Evolutionary conservation across 225 moss, liverwort and hornwort genomes (phyloP).

Genomic region (Physcomitrellopsis africana): DNA sequence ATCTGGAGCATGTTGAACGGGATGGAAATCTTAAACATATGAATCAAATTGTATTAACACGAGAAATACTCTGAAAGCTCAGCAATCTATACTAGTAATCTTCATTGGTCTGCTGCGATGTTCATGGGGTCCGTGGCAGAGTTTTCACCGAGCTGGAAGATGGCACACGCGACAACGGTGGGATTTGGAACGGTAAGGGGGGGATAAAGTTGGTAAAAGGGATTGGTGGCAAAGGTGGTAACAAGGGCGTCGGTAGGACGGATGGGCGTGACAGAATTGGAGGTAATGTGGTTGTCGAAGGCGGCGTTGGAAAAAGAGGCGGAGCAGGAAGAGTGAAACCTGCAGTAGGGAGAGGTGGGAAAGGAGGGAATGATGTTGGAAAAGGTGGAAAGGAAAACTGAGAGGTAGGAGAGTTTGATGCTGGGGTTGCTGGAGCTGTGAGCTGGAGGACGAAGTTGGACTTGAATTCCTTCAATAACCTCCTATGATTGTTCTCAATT

Average conservation of each 20-base stretch:
- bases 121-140: conserved; percentile 26
- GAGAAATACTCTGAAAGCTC: neutral
- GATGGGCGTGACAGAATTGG: neutral
- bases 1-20: conserved; percentile 18
- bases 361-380: neutral
- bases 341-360: neutral
- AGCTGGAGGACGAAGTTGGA: conserved; percentile 7
- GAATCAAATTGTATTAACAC: neutral
- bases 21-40: neutral
- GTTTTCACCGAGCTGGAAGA: conserved; percentile 17
- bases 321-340: conserved; percentile 17
- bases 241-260: conserved; percentile 17
- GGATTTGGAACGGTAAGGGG: conserved; percentile 31
- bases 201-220: conserved; percentile 6
- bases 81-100: conserved; percentile 4
- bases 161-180: conserved; percentile 36
- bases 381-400: neutral
- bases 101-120: neutral
- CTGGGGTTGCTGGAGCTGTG: too few species aligned
- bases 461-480: conserved; percentile 36
- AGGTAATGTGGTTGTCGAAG: neutral
- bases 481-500: conserved; percentile 25
- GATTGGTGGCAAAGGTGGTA: conserved; percentile 31
- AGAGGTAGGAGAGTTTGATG: too few species aligned
- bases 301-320: conserved; percentile 19